Conservation (phyloP, 371 early-diverging fungal species). For the Rhizomucor miehei region DNA sequence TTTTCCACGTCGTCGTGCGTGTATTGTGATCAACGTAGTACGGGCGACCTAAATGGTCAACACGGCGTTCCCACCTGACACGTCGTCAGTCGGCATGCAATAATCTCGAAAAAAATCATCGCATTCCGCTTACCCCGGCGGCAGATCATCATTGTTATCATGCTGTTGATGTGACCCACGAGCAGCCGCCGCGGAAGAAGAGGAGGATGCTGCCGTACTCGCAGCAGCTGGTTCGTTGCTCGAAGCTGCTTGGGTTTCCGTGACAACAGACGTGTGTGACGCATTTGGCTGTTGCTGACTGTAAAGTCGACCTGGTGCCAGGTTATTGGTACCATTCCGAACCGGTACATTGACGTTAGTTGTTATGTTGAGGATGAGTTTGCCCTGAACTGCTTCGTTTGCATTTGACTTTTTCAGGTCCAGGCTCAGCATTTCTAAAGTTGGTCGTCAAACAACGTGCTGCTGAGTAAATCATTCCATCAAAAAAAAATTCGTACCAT, state of each 20-base stretch:
- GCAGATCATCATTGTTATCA: constrained; percentile 52
- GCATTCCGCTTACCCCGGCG: constrained; percentile 53
- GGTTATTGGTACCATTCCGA: constrained; percentile 38
- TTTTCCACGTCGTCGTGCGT: constrained; percentile 67
- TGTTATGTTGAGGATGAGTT: constrained; percentile 70
- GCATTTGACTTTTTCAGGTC: constrained; percentile 82
- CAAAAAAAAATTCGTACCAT: constrained; percentile 42
- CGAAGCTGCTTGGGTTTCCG: too few relatives aligned
- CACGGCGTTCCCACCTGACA: constrained; percentile 65
- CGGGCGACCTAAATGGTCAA: constrained; percentile 61
- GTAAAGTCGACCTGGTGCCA: constrained; percentile 26
- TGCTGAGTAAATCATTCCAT: not conserved
- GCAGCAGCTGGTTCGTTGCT: constrained; percentile 11
- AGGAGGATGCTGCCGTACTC: too few relatives aligned
- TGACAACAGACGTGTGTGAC: constrained; percentile 9
- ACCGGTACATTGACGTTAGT: constrained; percentile 52
- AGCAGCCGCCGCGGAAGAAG: too few relatives aligned
- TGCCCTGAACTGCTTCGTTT: constrained; percentile 82
- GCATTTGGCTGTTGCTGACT: constrained; percentile 11
- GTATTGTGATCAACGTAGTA: constrained; percentile 72
- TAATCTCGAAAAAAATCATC: too few relatives aligned
- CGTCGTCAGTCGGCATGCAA: too few relatives aligned
- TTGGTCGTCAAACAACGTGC: constrained; percentile 1
- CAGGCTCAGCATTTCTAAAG: constrained; percentile 79
- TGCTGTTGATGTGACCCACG: constrained; percentile 15